Evolutionary conservation across 345 rosid species (phyloP).

Genomic region (Citrus inodora): DNA sequence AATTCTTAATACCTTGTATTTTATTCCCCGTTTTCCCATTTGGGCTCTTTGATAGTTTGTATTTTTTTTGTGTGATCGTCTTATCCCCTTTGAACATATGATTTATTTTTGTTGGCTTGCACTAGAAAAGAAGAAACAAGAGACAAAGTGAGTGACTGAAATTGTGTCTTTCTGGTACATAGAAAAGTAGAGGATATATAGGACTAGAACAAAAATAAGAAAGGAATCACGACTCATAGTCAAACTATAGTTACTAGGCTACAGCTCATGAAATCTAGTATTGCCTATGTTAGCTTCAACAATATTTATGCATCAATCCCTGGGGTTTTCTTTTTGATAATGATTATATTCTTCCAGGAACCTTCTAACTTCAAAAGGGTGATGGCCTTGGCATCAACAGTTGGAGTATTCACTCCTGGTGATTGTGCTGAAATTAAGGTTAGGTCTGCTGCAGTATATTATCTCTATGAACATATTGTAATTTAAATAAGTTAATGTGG

Average conservation of each 20-base stretch:
- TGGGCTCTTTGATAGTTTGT: neutral
- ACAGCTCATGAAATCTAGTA: neutral
- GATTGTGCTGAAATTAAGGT: slow-evolving; percentile 62
- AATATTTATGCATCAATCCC: neutral
- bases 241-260: neutral
- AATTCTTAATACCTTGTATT: neutral
- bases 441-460: slow-evolving; percentile 20
- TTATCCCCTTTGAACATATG: neutral
- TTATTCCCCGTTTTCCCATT: neutral
- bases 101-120: too few relatives aligned
- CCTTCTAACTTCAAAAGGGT: slow-evolving; percentile 56
- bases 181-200: neutral
- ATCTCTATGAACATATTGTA: slow-evolving; percentile 7
- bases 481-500: neutral
- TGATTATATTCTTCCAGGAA: slow-evolving; percentile 43
- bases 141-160: too few relatives aligned
- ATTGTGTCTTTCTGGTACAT: too few relatives aligned
- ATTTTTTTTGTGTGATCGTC: neutral
- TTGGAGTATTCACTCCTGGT: slow-evolving; percentile 52
- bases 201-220: neutral
- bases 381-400: slow-evolving; percentile 51
- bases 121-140: too few relatives aligned
- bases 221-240: neutral
- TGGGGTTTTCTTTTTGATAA: slow-evolving; percentile 5
- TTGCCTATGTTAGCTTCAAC: neutral